Base-by-base conservation (phyloP, 83 land plant genomes). In the Picea abies region DNA sequence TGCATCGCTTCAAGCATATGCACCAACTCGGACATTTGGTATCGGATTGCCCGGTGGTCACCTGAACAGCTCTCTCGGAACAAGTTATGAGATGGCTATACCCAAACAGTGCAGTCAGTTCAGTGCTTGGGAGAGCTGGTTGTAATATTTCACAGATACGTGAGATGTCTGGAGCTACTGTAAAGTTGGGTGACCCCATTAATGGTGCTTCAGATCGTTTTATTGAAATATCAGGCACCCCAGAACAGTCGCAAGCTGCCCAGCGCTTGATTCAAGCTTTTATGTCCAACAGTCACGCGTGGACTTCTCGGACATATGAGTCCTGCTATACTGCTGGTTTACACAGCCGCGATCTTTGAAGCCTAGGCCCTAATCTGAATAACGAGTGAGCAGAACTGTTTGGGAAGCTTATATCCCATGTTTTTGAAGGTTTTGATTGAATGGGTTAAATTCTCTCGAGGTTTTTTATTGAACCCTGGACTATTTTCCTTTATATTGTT, bases 41-140 rank as follows among this genome's bases (percentile, higher is more conserved):
- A 16, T 26, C 10, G 37, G 80, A 25, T 47, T 83, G 63, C 84
- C 90, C 37, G 64, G 23, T 63, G 65, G 65, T 19, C 65, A 19
- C 20, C 65, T 63, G 15, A 63, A 63, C 65, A 63, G 65, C 65
- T 16, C 65, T 16, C 20, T 16, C 20, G 65, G n/a, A 16, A 14
- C 87, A 11, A 70, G 65, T 14, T n/a, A 80, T 79, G 94, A 92
- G 69, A 84, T 90, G 80, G 60, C 84, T 29, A 84, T 92, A 78
- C 92, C 94, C 49, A 35, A 86, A 84, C 71, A 82, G 85, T 88
- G 94, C 94, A 29, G 73, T 88, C 11, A 78, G 90, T 60, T 90
- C 88, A 87, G 91, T 92, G 9, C 78, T 92, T 75, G 94, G 94
- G 5, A 92, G 90, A 83, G 92, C 88, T 73, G 94, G 94, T 26